phyloP scores from a whole-genome alignment of 2,329 filamentous ascomycete species.

The Fusarium brachygibbosum region DNA sequence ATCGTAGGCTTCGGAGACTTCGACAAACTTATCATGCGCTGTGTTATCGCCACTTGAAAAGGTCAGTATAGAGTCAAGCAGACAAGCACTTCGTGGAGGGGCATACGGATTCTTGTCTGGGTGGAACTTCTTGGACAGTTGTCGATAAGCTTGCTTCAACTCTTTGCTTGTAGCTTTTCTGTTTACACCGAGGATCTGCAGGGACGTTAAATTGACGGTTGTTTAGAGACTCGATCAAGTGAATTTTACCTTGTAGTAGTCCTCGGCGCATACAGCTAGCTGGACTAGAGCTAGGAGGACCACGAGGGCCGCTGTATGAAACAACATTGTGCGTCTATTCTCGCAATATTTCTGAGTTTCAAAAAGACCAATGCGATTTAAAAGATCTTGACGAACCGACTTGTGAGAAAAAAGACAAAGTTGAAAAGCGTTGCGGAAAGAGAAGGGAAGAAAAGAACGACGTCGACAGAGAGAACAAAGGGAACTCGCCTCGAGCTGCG shows the following conservation, averaged over 20 bases:
- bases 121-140: constrained; percentile 94
- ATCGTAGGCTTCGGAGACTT: constrained; percentile 96
- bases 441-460: constrained; percentile 8
- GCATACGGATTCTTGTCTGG: constrained; percentile 97
- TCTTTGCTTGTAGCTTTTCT: constrained; percentile 86
- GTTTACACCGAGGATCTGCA: constrained; percentile 81
- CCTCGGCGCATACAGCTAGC: constrained; percentile 71
- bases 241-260: constrained; percentile 80
- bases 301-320: constrained; percentile 63
- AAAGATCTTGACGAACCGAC: neutral
- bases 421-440: constrained; percentile 13
- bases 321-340: constrained; percentile 61
- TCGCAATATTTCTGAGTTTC: constrained; percentile 32
- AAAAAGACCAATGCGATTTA: neutral
- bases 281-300: constrained; percentile 68
- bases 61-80: constrained; percentile 2
- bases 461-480: constrained; percentile 22
- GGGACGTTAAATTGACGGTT: constrained; percentile 8
- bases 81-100: constrained; percentile 11
- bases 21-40: constrained; percentile 91
- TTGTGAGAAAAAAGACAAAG: constrained; percentile 9
- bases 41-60: constrained; percentile 76
- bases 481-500: constrained; percentile 22
- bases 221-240: neutral
- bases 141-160: constrained; percentile 93